Percentiles rank a stretch among this genome's conserved stretches.
phyloP scores from a whole-genome alignment of 78 protist genomes.

The Monocercomonoides exilis region DNA sequence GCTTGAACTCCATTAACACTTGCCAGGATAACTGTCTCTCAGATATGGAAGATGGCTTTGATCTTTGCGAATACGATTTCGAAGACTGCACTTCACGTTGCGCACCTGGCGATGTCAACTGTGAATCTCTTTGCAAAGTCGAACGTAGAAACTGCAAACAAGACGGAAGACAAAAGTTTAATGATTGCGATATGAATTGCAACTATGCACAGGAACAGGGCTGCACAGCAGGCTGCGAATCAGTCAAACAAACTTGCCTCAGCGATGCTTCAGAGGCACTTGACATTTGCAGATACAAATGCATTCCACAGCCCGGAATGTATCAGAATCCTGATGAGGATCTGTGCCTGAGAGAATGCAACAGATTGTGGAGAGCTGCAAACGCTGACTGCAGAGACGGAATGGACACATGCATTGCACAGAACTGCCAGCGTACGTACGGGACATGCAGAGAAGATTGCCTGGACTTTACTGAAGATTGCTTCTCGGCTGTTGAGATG shows the following conservation, averaged over 20 bases:
- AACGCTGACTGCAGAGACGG: constrained; percentile 10
- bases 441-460: constrained; percentile 13
- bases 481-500: background rate
- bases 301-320: constrained; percentile 6
- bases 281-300: constrained; percentile 11
- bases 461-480: constrained; percentile 5
- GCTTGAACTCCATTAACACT: constrained; percentile 3
- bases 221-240: background rate
- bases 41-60: constrained; percentile 3
- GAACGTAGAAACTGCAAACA: background rate
- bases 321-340: background rate
- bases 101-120: background rate
- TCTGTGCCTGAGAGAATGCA: constrained; percentile 1
- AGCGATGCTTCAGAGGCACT: background rate
- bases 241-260: background rate
- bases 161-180: background rate
- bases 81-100: background rate
- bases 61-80: constrained; percentile 7
- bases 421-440: constrained; percentile 10
- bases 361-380: background rate
- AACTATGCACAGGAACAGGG: constrained; percentile 3
- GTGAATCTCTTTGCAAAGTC: background rate
- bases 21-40: constrained; percentile 13
- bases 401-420: background rate
- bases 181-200: constrained; percentile 14